Evolutionary conservation across 2,329 filamentous ascomycete species (phyloP), one percentile per base, ranked within the genome.

Genomic region (Botrytis tulipae): DNA sequence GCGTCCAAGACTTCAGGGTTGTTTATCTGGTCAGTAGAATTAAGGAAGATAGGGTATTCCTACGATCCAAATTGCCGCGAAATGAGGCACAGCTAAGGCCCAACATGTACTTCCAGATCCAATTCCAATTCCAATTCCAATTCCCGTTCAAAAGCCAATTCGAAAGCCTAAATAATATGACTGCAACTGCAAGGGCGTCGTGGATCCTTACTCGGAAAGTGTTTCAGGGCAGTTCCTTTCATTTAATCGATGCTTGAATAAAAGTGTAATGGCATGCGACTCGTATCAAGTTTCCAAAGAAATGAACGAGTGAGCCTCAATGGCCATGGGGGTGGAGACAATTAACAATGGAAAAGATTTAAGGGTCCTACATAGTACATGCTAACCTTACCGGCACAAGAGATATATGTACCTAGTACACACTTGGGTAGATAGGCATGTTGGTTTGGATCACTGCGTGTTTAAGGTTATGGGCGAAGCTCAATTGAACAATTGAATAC

Each of bases 191-290:
- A 65, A 71, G 70, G 70, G 44, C 59, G 37, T 67, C 70, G 70
- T 72, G 61, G 70, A 67, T 72, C 70, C 46, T 67, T 71, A 42
- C 60, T 67, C 42, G 29, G 51, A 72, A 59, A 29, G 61, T 67
- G 70, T 72, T 72, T 72, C 70, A 68, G 48, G 61, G 40, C 60
- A 8, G 22, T 51, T n/a, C 16, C 51, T 40, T 60, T 59, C 59
- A 65, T 71, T 65, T 71, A 54, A 71, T 65, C 32, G 59, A 29
- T 62, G 57, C 44, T 63, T 62, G 59, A 48, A n/a, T 10, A n/a
- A 70, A 70, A 61, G 54, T 46, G 32, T 70, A 35, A 61, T 37
- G 57, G 44, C n/a, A 25, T 63, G 59, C 69, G 40, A 63, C 44
- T 63, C 59, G 69, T 68, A 68, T 54, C 46, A 68, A 42, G 46